A percentile compares a stretch with the other conserved stretches of the same genome.
Evolutionary conservation across 2,329 filamentous ascomycete species (phyloP).

Genomic region (Xylariaceae sp.): DNA sequence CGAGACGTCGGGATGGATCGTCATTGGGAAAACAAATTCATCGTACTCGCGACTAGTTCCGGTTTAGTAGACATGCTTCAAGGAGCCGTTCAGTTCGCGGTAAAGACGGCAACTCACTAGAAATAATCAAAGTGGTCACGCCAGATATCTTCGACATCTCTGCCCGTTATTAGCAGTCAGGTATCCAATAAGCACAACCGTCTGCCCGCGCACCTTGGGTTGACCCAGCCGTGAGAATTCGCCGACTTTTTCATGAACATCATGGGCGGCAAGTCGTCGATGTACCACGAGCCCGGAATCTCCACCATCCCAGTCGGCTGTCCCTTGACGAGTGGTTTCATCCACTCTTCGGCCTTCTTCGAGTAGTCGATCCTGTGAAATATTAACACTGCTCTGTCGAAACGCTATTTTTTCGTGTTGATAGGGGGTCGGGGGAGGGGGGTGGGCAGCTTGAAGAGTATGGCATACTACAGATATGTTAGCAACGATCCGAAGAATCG

Average conservation of each 20-base stretch:
- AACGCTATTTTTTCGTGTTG: not conserved
- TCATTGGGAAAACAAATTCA: conserved; percentile 77
- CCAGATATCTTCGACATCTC: conserved; percentile 68
- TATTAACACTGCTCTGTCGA: conserved; percentile 1
- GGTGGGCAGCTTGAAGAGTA: not conserved
- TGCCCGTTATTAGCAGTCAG: conserved; percentile 10
- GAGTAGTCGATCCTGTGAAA: conserved; percentile 58
- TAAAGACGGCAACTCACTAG: conserved; percentile 44
- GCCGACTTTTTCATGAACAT: conserved; percentile 71
- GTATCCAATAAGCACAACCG: not conserved
- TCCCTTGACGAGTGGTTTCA: conserved; percentile 65
- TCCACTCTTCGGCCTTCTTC: conserved; percentile 64
- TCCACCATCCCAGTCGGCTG: conserved; percentile 65
- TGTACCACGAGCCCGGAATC: conserved; percentile 67
- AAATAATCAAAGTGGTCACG: conserved; percentile 72
- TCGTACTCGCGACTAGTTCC: conserved; percentile 62
- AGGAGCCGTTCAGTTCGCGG: not conserved
- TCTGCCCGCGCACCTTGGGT: conserved; percentile 43
- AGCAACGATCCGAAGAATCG: not conserved
- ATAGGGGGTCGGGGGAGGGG: not conserved
- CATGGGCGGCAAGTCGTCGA: conserved; percentile 68
- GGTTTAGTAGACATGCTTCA: not conserved
- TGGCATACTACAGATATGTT: conserved; percentile 10
- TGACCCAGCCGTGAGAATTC: conserved; percentile 66
- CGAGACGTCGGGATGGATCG: conserved; percentile 74